Conservation (phyloP, 768 basidiomycete genomes). For the Lactarius evosmus region DNA sequence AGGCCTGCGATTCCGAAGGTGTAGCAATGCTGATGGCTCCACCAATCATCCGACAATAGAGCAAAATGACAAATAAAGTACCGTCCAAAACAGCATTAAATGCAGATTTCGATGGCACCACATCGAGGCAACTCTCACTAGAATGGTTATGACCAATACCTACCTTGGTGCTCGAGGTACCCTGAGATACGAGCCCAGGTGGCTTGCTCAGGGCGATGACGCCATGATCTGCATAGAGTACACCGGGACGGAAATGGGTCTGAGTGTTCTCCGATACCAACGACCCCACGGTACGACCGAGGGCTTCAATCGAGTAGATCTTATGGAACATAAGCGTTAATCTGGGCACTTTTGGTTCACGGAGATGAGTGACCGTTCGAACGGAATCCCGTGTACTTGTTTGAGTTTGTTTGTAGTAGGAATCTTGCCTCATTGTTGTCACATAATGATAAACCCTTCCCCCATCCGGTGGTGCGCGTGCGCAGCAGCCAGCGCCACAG, state of each 20-base stretch:
- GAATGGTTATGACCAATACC: not conserved
- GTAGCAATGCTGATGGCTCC: not conserved
- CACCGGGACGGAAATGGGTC: not conserved
- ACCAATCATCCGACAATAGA: not conserved
- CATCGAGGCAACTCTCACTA: not conserved
- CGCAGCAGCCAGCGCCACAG: too few species aligned
- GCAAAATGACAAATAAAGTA: not conserved
- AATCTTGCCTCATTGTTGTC: not conserved
- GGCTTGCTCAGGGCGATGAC: conserved; percentile 28
- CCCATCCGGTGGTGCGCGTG: not conserved
- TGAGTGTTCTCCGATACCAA: not conserved
- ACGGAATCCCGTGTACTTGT: not conserved
- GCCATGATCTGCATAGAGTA: conserved; percentile 25
- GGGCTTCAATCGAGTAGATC: not conserved
- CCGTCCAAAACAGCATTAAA: conserved; percentile 13
- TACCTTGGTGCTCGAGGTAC: not conserved
- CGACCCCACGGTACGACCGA: not conserved
- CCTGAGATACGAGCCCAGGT: conserved; percentile 25
- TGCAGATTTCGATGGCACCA: not conserved
- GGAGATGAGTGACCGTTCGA: not conserved
- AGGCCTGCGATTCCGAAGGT: conserved; percentile 12
- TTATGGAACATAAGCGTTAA: not conserved
- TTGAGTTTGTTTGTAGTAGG: conserved; percentile 23
- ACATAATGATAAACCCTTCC: not conserved
- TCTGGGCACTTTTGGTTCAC: not conserved